Base-by-base conservation (phyloP, 2,329 filamentous ascomycete genomes). In the Clathrospora elynae region DNA sequence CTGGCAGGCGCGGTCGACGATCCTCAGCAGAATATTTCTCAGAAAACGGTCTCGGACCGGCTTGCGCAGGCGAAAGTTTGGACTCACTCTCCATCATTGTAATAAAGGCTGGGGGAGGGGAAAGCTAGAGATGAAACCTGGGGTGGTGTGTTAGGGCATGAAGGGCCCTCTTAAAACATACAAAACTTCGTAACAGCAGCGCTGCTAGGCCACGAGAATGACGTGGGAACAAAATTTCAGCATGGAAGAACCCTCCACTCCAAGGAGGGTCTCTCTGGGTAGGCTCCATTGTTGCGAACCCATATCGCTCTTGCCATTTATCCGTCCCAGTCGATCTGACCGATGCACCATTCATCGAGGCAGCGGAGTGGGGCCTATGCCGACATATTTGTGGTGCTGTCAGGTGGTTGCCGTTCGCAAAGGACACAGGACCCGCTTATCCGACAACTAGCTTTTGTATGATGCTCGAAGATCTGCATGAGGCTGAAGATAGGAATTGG, bases 311-410 rank as follows among this genome's bases (percentile, higher is more conserved):
- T 22, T 36, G 14, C 26, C 41, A 31, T 32, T 47, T 29, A 13
- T n/a, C 26, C 24, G 34, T 35, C 38, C 39, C 9, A 39, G 43
- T 47, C 44, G 44, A 32, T 18, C 13, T 36, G 18, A 20, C 28
- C 22, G 28, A 42, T 34, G 30, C 34, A n/a, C n/a, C n/a, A n/a
- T n/a, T n/a, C 44, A 47, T 47, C 44, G 44, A 47, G 20, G 35
- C 17, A 37, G 13, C n/a, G 19, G 23, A 37, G 44, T 47, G 44
- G 44, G 19, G 23, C 38, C 44, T 47, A 47, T 32, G 13, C 18
- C 38, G 34, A 30, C 39, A 29, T 12, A 11, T 18, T 31, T 20
- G 10, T 6, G 30, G 30, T 35, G 36, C 42, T 41, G 30, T 45
- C 30, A 34, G 36, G 36, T 25, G 31, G 19, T 20, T 33, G 17